Conservation (phyloP, 257 asterid species). For the Solanum neorickii region DNA sequence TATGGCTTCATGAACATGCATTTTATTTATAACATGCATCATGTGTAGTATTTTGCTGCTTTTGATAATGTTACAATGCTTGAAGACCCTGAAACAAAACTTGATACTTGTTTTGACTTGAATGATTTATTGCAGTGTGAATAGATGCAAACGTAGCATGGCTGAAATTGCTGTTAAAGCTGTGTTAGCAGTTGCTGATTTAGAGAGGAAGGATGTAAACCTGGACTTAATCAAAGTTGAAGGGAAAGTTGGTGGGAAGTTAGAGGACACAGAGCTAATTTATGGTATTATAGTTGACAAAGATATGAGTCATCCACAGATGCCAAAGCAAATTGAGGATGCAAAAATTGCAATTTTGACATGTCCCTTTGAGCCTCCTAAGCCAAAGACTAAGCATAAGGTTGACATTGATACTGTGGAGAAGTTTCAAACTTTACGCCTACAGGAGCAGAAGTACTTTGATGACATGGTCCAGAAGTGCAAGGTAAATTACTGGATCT, state of each 20-base stretch:
- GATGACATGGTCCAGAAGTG: conserved; percentile 95
- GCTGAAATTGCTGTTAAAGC: conserved; percentile 99
- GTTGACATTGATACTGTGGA: conserved; percentile 92
- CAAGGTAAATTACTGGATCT: conserved; percentile 47
- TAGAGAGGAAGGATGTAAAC: conserved; percentile 93
- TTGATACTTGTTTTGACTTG: not conserved
- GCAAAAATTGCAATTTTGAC: conserved; percentile 88
- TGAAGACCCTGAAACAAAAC: not conserved
- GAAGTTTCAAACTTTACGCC: conserved; percentile 68
- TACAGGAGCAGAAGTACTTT: conserved; percentile 83
- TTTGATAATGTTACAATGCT: not conserved
- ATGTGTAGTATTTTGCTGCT: not conserved
- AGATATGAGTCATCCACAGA: conserved; percentile 98
- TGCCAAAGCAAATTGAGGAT: conserved; percentile 91
- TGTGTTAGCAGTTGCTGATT: conserved; percentile 92
- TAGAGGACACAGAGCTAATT: conserved; percentile 87
- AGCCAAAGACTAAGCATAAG: conserved; percentile 99
- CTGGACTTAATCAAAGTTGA: conserved; percentile 93
- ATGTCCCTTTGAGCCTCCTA: conserved; percentile 97
- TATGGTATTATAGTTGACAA: conserved; percentile 89
- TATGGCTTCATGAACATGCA: not conserved
- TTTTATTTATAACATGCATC: not conserved
- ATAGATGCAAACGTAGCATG: conserved; percentile 82
- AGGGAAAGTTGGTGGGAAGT: conserved; percentile 94
- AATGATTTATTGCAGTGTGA: conserved; percentile 54